Evolutionary conservation across 352 stramenopile genomes (phyloP), one percentile per base, ranked within the genome.

Genomic region (Phytophthora syringae): DNA sequence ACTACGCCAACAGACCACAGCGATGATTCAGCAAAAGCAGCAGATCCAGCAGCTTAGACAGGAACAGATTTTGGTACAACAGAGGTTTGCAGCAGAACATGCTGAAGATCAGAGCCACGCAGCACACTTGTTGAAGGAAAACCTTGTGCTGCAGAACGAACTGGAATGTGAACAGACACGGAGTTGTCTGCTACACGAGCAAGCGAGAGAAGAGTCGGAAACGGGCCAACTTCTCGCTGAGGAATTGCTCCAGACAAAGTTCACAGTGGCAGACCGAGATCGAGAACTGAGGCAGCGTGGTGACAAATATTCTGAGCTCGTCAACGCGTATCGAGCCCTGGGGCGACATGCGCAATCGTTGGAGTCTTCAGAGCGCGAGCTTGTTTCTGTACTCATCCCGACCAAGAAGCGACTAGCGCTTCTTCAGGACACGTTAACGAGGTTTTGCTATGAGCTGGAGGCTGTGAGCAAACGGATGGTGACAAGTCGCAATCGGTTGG

Each of bases 361-460:
- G 27, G 77, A 82, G 20, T 37, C 53, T 22, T 80, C 77, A 1
- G 58, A 76, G 42, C 73, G 73, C 5, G 59, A 79, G 18, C 36
- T 80, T n/a, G n/a, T 74, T 7, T 49, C 40, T 5, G 43, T 71
- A 11, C 61, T 84, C 20, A 20, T 58, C 44, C 67, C 70, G 32
- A 71, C 56, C 28, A 72, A 76, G 42, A 80, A 73, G 50, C 71
- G 68, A 18, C 43, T 77, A 1, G 21, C 22, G 7, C 53, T 61
- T 47, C 55, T 84, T 25, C 67, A 80, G 32, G 55, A 67, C 7
- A 73, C 70, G 1, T 66, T 84, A 34, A 65, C 60, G 21, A 43
- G 49, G 32, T 70, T 84, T 5, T 76, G 73, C 27, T 37, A 37
- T 9, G 70, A 80, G 36, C 57, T 84, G 15, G 63, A 84, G 42